Evolutionary conservation across 139 green algal species (phyloP).

Genomic region (Auxenochlorella protothecoides): DNA sequence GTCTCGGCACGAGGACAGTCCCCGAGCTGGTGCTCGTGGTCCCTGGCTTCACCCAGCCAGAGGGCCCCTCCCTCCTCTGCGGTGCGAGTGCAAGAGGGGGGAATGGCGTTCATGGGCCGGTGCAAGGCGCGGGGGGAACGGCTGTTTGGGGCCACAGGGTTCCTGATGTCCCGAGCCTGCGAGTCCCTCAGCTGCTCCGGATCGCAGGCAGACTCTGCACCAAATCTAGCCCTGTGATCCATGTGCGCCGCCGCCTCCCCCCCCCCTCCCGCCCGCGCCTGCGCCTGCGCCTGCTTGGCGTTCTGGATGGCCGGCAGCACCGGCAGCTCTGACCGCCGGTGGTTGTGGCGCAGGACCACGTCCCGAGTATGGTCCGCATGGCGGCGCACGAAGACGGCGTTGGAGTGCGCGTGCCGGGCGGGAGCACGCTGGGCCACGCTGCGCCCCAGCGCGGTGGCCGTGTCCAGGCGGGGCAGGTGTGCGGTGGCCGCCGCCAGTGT

Average conservation of each 20-base stretch:
- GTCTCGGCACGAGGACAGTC: constrained; percentile 26
- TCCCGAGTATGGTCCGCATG: constrained; percentile 18
- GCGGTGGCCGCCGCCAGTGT: neutral
- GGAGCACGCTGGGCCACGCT: neutral
- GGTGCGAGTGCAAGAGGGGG: no score
- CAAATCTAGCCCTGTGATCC: neutral
- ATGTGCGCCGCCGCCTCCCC: neutral
- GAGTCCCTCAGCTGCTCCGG: no score
- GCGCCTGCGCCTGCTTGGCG: constrained; percentile 10
- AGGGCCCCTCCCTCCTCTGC: no score
- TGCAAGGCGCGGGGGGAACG: no score
- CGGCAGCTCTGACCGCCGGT: constrained; percentile 15
- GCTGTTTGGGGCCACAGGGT: no score
- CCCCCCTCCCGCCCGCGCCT: neutral
- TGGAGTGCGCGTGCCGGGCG: constrained; percentile 1
- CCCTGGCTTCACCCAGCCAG: neutral
- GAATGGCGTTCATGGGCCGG: no score
- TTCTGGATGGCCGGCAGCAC: constrained; percentile 11
- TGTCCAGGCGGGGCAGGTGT: constrained; percentile 7
- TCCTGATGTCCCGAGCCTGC: no score
- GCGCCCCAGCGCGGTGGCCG: no score
- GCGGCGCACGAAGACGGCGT: constrained; percentile 22
- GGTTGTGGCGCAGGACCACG: constrained; percentile 25
- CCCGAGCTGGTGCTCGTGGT: neutral
- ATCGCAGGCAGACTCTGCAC: no score